A percentile compares a stretch with the other conserved stretches of the same genome.
Conservation (phyloP, 192 early-diverging fungal species). For the Coemansia sp. region DNA sequence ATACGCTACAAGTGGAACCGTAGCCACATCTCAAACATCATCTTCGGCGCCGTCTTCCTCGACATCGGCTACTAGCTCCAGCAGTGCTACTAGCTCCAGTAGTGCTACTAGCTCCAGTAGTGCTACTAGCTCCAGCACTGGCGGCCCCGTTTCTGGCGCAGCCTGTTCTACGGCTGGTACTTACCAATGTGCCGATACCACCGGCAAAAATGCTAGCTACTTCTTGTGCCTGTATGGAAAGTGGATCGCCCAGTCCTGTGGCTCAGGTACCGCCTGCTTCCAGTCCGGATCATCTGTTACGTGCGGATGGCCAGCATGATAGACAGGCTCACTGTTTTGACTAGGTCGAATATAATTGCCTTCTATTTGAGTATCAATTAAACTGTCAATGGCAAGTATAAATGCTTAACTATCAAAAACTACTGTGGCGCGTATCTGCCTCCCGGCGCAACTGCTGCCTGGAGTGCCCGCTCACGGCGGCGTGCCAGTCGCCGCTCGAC, state of each 20-base stretch:
- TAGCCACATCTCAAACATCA: background rate
- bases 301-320: slow-evolving; percentile 19
- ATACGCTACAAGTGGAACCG: background rate
- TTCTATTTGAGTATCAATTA: background rate
- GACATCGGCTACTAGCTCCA: background rate
- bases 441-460: slow-evolving; percentile 26
- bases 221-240: slow-evolving; percentile 16
- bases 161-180: slow-evolving; percentile 5
- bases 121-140: background rate
- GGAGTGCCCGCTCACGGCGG: slow-evolving; percentile 48
- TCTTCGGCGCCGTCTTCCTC: background rate
- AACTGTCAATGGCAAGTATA: background rate
- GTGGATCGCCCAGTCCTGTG: slow-evolving; percentile 21
- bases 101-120: background rate
- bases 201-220: slow-evolving; percentile 16
- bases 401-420: background rate
- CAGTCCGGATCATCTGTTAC: slow-evolving; percentile 16
- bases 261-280: slow-evolving; percentile 20
- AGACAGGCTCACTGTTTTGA: background rate
- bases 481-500: slow-evolving; percentile 49
- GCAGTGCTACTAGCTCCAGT: background rate
- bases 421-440: slow-evolving; percentile 1
- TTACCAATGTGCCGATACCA: slow-evolving; percentile 19
- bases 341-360: background rate
- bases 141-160: slow-evolving; percentile 12